These are phyloP conservation scores for Saccharomycopsis hybrid DNA, from an alignment of 1,139 yeast species.

Conservation along the genomic window DNA sequence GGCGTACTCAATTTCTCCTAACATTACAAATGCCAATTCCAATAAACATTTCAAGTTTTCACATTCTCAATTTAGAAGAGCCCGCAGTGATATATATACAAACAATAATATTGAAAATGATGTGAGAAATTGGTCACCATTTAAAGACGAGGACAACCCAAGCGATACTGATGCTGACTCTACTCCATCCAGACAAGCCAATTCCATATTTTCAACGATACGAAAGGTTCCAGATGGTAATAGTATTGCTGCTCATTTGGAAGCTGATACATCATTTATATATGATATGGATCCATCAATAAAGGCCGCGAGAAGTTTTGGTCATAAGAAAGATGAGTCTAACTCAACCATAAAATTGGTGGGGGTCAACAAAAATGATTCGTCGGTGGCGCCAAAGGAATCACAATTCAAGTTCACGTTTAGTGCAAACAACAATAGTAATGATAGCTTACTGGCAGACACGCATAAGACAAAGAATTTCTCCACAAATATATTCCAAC, in stretches of 20 bases:
- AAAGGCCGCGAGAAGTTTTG: neutral
- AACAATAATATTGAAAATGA: conserved; percentile 25
- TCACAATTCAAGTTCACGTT: conserved; percentile 16
- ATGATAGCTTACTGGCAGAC: neutral
- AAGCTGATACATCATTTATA: neutral
- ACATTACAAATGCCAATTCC: conserved; percentile 1
- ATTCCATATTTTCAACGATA: conserved; percentile 16
- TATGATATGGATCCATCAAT: neutral
- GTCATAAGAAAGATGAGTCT: conserved; percentile 21
- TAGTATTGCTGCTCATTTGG: conserved; percentile 1
- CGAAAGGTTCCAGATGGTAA: conserved; percentile 19
- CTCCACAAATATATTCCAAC: neutral
- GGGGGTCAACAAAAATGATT: conserved; percentile 5
- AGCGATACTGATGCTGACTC: conserved; percentile 24
- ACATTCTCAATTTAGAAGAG: conserved; percentile 14
- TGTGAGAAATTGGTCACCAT: conserved; percentile 31
- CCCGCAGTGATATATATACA: conserved; percentile 6
- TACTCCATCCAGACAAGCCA: conserved; percentile 19
- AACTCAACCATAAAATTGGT: conserved; percentile 16
- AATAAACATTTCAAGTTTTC: conserved; percentile 17
- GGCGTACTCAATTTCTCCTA: conserved; percentile 14
- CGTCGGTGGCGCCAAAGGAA: conserved; percentile 4
- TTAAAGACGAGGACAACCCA: conserved; percentile 24
- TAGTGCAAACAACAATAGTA: neutral
- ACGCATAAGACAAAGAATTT: neutral